Evolutionary conservation across 2,329 filamentous ascomycete species (phyloP).

Genomic region (Graphilbum fragrans): DNA sequence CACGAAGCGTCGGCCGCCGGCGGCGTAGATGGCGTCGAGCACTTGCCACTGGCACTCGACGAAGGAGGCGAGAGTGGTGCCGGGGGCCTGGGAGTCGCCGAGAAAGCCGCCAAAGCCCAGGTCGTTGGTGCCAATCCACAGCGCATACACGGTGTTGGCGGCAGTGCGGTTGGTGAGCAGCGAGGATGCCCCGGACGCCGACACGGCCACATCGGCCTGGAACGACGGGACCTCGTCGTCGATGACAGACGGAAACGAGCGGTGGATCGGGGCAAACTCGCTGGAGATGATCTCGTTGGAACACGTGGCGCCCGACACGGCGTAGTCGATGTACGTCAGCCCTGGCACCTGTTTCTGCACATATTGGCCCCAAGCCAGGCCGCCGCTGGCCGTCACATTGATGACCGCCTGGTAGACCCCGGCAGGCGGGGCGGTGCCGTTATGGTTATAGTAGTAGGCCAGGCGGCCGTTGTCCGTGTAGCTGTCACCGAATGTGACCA

Average conservation of each 20-base stretch:
- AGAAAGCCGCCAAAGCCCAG: slow-evolving; percentile 55
- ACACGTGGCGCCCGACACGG: slow-evolving; percentile 60
- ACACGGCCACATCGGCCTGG: slow-evolving; percentile 34
- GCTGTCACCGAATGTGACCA: slow-evolving; percentile 64
- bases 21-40: slow-evolving; percentile 50
- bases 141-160: slow-evolving; percentile 56
- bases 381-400: slow-evolving; percentile 48
- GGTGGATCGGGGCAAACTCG: slow-evolving; percentile 34
- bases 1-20: slow-evolving; percentile 59
- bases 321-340: slow-evolving; percentile 53
- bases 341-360: slow-evolving; percentile 47
- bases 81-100: slow-evolving; percentile 46
- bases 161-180: slow-evolving; percentile 32
- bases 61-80: slow-evolving; percentile 51
- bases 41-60: slow-evolving; percentile 51
- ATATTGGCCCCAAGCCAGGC: slow-evolving; percentile 56
- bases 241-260: slow-evolving; percentile 47
- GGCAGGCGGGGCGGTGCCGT: slow-evolving; percentile 48
- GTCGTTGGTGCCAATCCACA: slow-evolving; percentile 79
- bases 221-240: slow-evolving; percentile 51
- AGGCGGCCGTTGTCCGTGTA: slow-evolving; percentile 64
- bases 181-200: slow-evolving; percentile 21
- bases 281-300: slow-evolving; percentile 55
- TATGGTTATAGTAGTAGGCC: slow-evolving; percentile 46
- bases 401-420: slow-evolving; percentile 35